Base-by-base conservation (phyloP, 768 basidiomycete genomes). In the Mycena olivaceomarginata region DNA sequence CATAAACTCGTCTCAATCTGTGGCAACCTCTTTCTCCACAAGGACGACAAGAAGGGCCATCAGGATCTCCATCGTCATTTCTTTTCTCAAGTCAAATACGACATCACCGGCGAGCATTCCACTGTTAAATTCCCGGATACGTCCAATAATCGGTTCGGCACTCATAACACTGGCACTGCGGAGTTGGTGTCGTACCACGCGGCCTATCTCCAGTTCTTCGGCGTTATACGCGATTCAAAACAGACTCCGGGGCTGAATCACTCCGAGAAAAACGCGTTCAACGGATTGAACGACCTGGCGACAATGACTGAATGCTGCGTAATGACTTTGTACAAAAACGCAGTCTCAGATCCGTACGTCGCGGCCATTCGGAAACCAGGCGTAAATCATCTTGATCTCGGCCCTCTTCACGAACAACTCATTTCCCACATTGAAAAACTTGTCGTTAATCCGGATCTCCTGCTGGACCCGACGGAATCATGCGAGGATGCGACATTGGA, bases 31-130 rank as follows among this genome's bases (percentile, higher is more conserved):
- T 82, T 83, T 60, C 70, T 76, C 15, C 65, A 85, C 72, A 82
- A 83, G 72, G 82, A 82, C 56, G 76, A 81, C 60, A 85, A 82
- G 64, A 82, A 82, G 25, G 84, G 84, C 62, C 82, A 83, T 46
- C 79, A 81, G 13, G 83, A 83, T 46, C 39, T 70, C 0, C 77
- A 74, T 40, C 39, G 63, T 76, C 59, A 69, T 43, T 43, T n/a
- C n/a, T 22, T 18, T 81, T 77, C 8, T 70, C 56, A 78, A 37
- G 65, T 40, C 40, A 48, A 18, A 18, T 79, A 41, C 48, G 25
- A 67, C 15, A 25, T 67, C 9, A 67, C 65, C 16, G 65, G 65
- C 5, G 46, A 67, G 65, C 43, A 37, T 15, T 65, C 41, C 22
- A 65, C 63, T 37, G 43, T 45, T 11, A 65, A 65, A 53, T 85